Conservation (phyloP, 257 asterid genomes). For the Solanum tacnaense region DNA sequence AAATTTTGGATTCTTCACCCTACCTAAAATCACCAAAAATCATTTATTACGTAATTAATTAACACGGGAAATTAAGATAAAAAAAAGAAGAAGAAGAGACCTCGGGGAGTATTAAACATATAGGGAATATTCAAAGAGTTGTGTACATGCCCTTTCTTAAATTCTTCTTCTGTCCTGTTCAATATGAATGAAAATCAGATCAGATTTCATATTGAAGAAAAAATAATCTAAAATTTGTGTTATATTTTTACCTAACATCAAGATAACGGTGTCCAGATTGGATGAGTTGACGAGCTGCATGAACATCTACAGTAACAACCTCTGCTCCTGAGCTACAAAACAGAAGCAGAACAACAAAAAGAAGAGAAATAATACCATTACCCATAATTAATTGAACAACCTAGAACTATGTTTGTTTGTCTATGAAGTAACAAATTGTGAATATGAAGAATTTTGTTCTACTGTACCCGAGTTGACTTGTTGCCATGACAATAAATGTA, state of each 20-base stretch:
- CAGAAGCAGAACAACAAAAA: not conserved
- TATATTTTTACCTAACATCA: slow-evolving; percentile 56
- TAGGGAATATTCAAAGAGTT: slow-evolving; percentile 62
- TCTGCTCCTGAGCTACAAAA: slow-evolving; percentile 28
- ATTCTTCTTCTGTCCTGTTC: slow-evolving; percentile 81
- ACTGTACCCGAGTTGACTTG: not conserved
- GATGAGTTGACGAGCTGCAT: slow-evolving; percentile 47
- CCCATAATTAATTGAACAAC: not conserved
- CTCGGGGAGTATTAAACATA: slow-evolving; percentile 64
- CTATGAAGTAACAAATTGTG: too few species aligned
- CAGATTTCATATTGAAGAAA: not conserved
- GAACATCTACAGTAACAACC: slow-evolving; percentile 52
- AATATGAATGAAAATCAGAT: not conserved
- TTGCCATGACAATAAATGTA: not conserved
- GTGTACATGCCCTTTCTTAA: slow-evolving; percentile 57
- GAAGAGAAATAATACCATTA: not conserved
- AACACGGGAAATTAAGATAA: not conserved
- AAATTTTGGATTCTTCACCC: slow-evolving; percentile 70
- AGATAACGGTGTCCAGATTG: slow-evolving; percentile 42
- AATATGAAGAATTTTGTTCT: not conserved
- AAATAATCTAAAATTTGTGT: too few species aligned
- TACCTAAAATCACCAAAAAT: slow-evolving; percentile 30
- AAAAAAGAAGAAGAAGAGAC: slow-evolving; percentile 8
- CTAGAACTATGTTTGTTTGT: not conserved
- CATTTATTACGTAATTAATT: not conserved